Evolutionary conservation across 2,329 filamentous ascomycete genomes (phyloP), one percentile per base, ranked within the genome.

Genomic region (Colletotrichum lentis): DNA sequence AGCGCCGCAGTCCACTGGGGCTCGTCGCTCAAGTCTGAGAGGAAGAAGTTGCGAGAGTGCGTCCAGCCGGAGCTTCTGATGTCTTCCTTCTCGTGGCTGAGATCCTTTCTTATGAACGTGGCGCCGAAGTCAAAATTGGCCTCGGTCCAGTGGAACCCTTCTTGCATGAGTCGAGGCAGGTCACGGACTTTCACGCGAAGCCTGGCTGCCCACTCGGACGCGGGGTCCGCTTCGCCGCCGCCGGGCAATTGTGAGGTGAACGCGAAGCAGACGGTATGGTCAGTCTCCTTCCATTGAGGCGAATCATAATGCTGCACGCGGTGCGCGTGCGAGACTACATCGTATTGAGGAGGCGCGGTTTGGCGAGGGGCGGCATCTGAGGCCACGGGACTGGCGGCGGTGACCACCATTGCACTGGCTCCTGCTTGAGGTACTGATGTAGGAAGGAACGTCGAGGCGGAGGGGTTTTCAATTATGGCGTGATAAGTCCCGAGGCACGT

Each of bases 131-230:
- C 5, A 3, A 69, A 7, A 6, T 69, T 67, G 14, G 39, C 52
- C 0, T 3, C 20, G 4, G 27, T n/a, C 57, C 57, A 69, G 52
- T 62, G 27, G 39, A 69, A 37, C 2, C 66, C 66, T 7, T 67
- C 50, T 12, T 39, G 22, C 62, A 69, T 58, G 5, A 67, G 44
- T 3, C 50, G 56, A 1, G 24, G n/a, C 3, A 69, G 7, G 3
- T 67, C 39, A 0, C 27, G 22, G 2, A 52, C 24, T 11, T 47
- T 67, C 44, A 53, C 27, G 2, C 14, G 53, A 0, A 67, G 44
- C 10, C 31, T 53, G 3, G 31, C 55, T 35, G 43, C 61, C 61
- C 58, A 62, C 10, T 53, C 10, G 11, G 14, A 3, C 1, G 6
- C 8, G 11, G 3, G 2, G 1, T 1, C 27, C 27, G 8, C 8